Base-by-base conservation (phyloP, 2,329 filamentous ascomycete species). In the Microdochium bolleyi region DNA sequence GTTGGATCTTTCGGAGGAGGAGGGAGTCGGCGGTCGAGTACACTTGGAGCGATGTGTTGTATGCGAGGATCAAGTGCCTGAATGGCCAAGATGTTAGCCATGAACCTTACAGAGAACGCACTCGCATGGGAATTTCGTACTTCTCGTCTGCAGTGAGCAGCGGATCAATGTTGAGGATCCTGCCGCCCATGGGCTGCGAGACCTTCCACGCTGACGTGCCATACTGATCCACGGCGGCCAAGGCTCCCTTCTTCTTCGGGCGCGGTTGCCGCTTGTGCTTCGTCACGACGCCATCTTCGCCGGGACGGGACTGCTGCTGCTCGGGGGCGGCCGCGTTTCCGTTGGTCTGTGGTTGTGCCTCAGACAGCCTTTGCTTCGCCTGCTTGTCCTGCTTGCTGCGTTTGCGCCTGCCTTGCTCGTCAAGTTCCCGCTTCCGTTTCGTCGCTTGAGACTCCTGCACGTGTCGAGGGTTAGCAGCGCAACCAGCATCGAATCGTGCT, bases 11-110 rank as follows among this genome's bases (percentile, higher is more conserved):
- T 59, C 89, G 84, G 48, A 89, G 76, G 22, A 95, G 80, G 50
- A 95, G 80, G 1, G 94, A 97, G 52, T 90, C 91, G 57, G 82
- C 75, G 27, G 89, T 82, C 1, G 88, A 88, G 69, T 94, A 95
- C 24, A 96, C 79, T 65, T 91, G 87, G 52, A 96, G 75, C 10
- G 86, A 85, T 25, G 82, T 85, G 55, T 84, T 80, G 62, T 89
- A 89, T 30, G 86, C 82, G 53, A 95, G 68, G 53, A 96, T 84
- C 38, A 96, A 67, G 68, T 86, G 79, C 64, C 89, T 90, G 37
- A 37, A 22, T n/a, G 9, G n/a, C n/a, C 3, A 46, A 27, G 34
- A 16, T 19, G 11, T 54, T 61, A 61, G 72, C 51, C 70, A 63
- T 50, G 25, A 27, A n/a, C 8, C n/a, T 19, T 53, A 10, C 16